Percentiles rank a stretch among this genome's conserved stretches.
Conservation (phyloP, 2,329 filamentous ascomycete genomes). For the Fusarium denticulatum region DNA sequence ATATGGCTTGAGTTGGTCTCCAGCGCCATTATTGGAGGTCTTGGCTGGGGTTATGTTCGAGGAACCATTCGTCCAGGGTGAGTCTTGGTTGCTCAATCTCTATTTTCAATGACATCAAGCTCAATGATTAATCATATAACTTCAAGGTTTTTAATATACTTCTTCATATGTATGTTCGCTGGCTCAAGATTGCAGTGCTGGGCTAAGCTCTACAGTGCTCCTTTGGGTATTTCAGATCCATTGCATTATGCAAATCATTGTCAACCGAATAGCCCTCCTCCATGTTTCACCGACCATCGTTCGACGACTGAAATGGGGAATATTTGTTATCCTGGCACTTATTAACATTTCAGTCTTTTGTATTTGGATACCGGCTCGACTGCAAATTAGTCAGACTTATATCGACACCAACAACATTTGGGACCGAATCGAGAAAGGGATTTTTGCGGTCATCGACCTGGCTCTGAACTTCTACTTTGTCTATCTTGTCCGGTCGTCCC, state of each 20-base stretch:
- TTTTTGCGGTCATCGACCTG: conserved; percentile 58
- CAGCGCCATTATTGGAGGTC: conserved; percentile 47
- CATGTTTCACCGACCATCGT: conserved; percentile 51
- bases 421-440: conserved; percentile 60
- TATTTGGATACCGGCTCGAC: conserved; percentile 61
- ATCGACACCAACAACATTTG: conserved; percentile 57
- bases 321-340: conserved; percentile 52
- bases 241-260: conserved; percentile 62
- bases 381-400: conserved; percentile 52
- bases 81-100: background rate
- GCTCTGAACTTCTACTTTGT: conserved; percentile 59
- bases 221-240: conserved; percentile 51
- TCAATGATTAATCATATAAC: conserved; percentile 4
- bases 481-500: conserved; percentile 54
- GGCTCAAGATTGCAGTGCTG: background rate
- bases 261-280: conserved; percentile 60
- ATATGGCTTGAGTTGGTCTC: conserved; percentile 53
- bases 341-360: conserved; percentile 61
- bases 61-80: conserved; percentile 45
- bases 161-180: conserved; percentile 32
- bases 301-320: conserved; percentile 54
- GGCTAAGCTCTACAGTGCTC: conserved; percentile 41
- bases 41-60: conserved; percentile 51
- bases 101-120: background rate
- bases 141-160: conserved; percentile 45